Base-by-base conservation (phyloP, 768 basidiomycete genomes). In the Amanita pallidorosea region DNA sequence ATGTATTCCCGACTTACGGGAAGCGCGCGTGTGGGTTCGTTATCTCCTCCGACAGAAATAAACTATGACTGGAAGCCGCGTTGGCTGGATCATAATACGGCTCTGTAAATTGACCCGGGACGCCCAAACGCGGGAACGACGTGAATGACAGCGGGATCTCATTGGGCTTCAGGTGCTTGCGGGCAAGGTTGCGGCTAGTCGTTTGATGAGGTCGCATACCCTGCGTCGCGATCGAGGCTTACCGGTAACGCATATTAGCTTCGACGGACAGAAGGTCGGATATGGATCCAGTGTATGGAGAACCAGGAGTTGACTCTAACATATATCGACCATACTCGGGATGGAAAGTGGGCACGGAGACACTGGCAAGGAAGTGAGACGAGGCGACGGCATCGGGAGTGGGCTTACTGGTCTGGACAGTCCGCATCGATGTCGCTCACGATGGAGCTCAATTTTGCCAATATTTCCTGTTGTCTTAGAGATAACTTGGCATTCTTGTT, bases 291-390 rank as follows among this genome's bases (percentile, higher is more conserved):
- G 89, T 86, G 69, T 97, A 98, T 2, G 96, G 96, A 45, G 84
- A 81, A 2, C 96, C 96, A 0, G 96, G 96, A 0, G 95, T 99
- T 2, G 92, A 92, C 65, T 99, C 96, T 47, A 99, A 76, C 96
- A 99, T 99, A 70, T 89, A 98, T 35, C 94, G 79, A 36, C 96
- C 96, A 70, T 97, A 99, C 67, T 99, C 96, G 15, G 95, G 95
- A 62, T 98, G 96, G 61, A 94, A 98, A 11, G 84, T 87, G 2
- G 96, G 96, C 22, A 91, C 78, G 2, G 81, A 73, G 40, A 81
- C 70, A 34, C 86, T 91, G 53, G 27, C 34, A 50, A 45, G 45
- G 38, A 43, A 36, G 29, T 36, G 36, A 40, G 42, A 47, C 52
- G 42, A 49, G 47, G 18, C 25, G 9, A 18, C 34, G 44, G 3